phyloP scores from a whole-genome alignment of 108 stramenopile species.

The Skeletonema grethae region DNA sequence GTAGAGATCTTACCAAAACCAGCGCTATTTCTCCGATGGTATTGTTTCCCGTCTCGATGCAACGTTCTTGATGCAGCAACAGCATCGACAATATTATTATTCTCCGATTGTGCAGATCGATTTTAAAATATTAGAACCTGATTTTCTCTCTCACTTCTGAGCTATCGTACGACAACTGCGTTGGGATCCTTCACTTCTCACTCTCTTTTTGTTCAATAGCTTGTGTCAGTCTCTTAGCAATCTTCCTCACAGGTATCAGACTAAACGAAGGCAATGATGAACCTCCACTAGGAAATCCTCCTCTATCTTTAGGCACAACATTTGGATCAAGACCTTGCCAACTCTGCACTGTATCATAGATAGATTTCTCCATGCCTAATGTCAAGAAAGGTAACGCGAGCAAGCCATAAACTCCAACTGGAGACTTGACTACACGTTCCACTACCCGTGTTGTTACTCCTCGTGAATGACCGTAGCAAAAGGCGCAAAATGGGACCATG shows the following conservation, averaged over 20 bases:
- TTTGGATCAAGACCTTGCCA: slow-evolving; percentile 86
- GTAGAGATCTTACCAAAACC: no score
- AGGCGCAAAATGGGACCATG: slow-evolving; percentile 85
- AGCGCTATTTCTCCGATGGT: no score
- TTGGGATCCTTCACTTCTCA: slow-evolving; percentile 4
- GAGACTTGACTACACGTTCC: slow-evolving; percentile 64
- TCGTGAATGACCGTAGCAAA: slow-evolving; percentile 74
- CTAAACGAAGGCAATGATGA: slow-evolving; percentile 79
- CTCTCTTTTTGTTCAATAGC: not conserved
- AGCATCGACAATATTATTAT: no score
- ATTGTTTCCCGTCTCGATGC: no score
- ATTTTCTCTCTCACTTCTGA: no score
- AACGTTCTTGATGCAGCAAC: no score
- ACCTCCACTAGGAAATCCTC: slow-evolving; percentile 85
- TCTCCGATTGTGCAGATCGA: no score
- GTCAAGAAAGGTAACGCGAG: slow-evolving; percentile 80
- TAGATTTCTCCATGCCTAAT: slow-evolving; percentile 82
- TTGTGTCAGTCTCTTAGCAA: slow-evolving; percentile 28
- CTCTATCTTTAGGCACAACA: slow-evolving; percentile 69
- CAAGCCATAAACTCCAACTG: slow-evolving; percentile 84
- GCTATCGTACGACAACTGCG: no score
- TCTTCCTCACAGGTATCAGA: slow-evolving; percentile 72
- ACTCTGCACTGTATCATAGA: slow-evolving; percentile 85
- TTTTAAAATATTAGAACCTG: no score
- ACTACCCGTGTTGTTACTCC: slow-evolving; percentile 72